Evolutionary conservation across 2,329 filamentous ascomycete genomes (phyloP).

Genomic region (Aspergillus tubingensis): DNA sequence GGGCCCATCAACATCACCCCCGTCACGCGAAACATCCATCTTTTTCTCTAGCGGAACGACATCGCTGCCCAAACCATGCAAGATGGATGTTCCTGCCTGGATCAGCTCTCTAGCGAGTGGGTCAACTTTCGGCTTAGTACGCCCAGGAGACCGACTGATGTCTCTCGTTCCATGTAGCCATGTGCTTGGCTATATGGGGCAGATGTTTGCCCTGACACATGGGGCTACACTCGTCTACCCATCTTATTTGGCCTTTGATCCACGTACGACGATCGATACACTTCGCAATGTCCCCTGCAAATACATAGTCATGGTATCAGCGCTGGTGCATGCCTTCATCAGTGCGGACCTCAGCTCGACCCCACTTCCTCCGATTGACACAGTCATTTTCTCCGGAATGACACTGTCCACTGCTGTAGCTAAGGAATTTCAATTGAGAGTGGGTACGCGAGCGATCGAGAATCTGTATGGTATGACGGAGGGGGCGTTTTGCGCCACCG

Average conservation of each 20-base stretch:
- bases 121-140: neutral
- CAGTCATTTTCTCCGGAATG: neutral
- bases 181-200: neutral
- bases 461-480: slow-evolving; percentile 4
- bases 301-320: neutral
- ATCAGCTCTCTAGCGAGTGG: neutral
- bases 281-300: neutral
- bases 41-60: slow-evolving; percentile 2
- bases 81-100: neutral
- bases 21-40: neutral
- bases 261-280: neutral
- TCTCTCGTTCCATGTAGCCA: neutral
- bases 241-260: neutral
- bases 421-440: neutral
- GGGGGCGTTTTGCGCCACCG: neutral
- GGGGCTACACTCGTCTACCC: neutral
- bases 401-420: neutral
- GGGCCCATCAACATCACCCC: neutral
- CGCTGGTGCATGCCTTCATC: slow-evolving; percentile 1
- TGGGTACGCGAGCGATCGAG: neutral
- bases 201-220: neutral
- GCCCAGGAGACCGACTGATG: neutral
- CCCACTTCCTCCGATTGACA: neutral
- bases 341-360: neutral
- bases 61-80: neutral